Percentiles rank a stretch among this genome's conserved stretches.
phyloP scores from a whole-genome alignment of 768 basidiomycete species.

The Lactarius pseudohatsudake region DNA sequence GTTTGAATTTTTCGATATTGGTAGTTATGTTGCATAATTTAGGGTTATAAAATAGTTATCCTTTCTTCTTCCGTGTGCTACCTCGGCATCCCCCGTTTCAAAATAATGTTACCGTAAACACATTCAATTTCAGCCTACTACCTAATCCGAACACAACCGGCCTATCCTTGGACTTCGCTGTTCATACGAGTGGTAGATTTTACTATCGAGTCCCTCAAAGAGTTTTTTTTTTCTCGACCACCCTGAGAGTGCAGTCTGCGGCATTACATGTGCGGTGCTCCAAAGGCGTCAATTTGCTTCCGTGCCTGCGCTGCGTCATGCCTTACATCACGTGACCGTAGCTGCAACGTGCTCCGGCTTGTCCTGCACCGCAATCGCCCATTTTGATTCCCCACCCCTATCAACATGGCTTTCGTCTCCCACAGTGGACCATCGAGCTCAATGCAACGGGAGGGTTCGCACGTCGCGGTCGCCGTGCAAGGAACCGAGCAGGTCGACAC shows the following conservation, averaged over 20 bases:
- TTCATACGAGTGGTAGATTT: no score
- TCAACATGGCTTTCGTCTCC: constrained; percentile 9
- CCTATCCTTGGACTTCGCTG: no score
- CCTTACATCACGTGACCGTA: neutral
- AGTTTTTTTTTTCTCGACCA: neutral
- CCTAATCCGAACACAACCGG: no score
- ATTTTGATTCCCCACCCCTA: neutral
- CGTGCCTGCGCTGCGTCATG: neutral
- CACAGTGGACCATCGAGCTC: constrained; percentile 9
- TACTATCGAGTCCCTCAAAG: neutral
- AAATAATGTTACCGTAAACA: no score
- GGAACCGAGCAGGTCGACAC: constrained; percentile 5
- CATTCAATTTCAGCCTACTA: no score
- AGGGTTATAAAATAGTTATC: no score
- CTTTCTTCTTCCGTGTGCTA: no score
- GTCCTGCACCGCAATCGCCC: neutral
- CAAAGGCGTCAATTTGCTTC: neutral
- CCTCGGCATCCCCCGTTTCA: no score
- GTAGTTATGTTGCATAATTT: no score
- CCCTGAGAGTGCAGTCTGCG: no score
- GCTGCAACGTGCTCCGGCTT: no score
- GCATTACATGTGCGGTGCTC: neutral
- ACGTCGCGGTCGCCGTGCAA: constrained; percentile 8
- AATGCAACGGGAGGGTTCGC: constrained; percentile 20
- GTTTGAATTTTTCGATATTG: no score